Conservation (phyloP, 2,329 filamentous ascomycete species). For the Gnomoniopsis smithogilvyi region DNA sequence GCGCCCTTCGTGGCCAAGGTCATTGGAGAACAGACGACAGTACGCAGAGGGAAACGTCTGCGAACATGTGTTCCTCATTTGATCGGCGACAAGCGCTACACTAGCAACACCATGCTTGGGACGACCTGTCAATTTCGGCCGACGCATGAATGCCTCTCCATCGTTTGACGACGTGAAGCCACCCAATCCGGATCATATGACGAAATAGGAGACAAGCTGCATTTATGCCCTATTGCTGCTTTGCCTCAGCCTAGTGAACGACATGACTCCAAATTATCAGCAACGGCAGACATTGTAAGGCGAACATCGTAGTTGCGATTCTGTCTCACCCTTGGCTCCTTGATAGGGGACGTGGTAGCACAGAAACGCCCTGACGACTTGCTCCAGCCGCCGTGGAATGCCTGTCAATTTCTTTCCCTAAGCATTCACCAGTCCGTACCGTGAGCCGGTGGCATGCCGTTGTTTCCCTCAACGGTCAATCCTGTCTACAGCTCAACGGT, state of each 20-base stretch:
- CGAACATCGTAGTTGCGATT: not conserved
- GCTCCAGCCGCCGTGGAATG: too few relatives aligned
- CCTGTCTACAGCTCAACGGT: too few relatives aligned
- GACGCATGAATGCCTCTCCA: not conserved
- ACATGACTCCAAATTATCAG: not conserved
- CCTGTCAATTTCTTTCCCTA: too few relatives aligned
- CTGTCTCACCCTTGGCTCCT: not conserved
- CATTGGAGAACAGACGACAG: not conserved
- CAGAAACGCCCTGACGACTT: not conserved
- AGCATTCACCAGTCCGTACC: too few relatives aligned
- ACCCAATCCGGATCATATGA: slow-evolving; percentile 4
- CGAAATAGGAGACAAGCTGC: not conserved
- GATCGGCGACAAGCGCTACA: slow-evolving; percentile 2
- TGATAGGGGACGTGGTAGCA: not conserved
- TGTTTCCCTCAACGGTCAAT: too few relatives aligned
- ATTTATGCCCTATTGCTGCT: not conserved
- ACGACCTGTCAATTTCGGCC: slow-evolving; percentile 7
- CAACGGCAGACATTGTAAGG: not conserved
- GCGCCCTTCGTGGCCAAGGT: not conserved
- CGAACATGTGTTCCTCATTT: not conserved
- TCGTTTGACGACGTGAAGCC: not conserved
- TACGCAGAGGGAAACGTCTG: not conserved
- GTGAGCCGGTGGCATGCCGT: too few relatives aligned
- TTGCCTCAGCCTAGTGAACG: not conserved
- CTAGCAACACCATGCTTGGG: slow-evolving; percentile 1